Evolutionary conservation across 2,329 filamentous ascomycete genomes (phyloP).

Genomic region (Penicillium sumatraense): DNA sequence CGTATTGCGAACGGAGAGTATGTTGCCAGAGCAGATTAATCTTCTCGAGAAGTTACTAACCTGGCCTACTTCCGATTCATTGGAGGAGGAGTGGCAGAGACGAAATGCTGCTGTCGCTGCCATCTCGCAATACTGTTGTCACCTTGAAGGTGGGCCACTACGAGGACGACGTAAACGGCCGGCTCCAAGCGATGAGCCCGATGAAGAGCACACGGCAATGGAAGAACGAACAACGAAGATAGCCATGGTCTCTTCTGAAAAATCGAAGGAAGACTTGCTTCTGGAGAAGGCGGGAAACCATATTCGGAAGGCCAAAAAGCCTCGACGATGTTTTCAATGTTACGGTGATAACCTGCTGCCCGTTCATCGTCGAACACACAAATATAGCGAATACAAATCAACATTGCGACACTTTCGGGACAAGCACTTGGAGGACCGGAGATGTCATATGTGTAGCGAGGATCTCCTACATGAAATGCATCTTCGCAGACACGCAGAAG

Average conservation of each 20-base stretch:
- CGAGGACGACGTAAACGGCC: slow-evolving; percentile 9
- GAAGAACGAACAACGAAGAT: slow-evolving; percentile 16
- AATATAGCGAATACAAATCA: slow-evolving; percentile 23
- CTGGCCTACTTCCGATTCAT: slow-evolving; percentile 15
- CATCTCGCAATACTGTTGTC: slow-evolving; percentile 14
- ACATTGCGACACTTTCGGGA: slow-evolving; percentile 19
- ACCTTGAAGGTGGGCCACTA: slow-evolving; percentile 15
- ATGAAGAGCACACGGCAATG: slow-evolving; percentile 3
- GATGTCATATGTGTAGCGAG: slow-evolving; percentile 18
- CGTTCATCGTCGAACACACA: slow-evolving; percentile 10
- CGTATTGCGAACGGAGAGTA: slow-evolving; percentile 1
- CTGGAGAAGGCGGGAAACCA: slow-evolving; percentile 13
- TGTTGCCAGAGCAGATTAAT: slow-evolving; percentile 12
- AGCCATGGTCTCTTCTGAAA: not conserved
- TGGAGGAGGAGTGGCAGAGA: slow-evolving; percentile 20
- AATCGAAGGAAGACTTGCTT: slow-evolving; percentile 6
- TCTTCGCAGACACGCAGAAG: slow-evolving; percentile 23
- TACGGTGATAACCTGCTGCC: slow-evolving; percentile 13
- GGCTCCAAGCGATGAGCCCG: slow-evolving; percentile 6
- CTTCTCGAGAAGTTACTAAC: slow-evolving; percentile 19
- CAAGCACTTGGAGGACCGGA: slow-evolving; percentile 19
- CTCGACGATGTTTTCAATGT: slow-evolving; percentile 20
- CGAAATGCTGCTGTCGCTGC: slow-evolving; percentile 13
- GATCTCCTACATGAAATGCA: slow-evolving; percentile 23
- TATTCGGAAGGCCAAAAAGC: slow-evolving; percentile 19